Evolutionary conservation across 2,329 filamentous ascomycete species (phyloP).

Genomic region (Hypoxylon sp.): DNA sequence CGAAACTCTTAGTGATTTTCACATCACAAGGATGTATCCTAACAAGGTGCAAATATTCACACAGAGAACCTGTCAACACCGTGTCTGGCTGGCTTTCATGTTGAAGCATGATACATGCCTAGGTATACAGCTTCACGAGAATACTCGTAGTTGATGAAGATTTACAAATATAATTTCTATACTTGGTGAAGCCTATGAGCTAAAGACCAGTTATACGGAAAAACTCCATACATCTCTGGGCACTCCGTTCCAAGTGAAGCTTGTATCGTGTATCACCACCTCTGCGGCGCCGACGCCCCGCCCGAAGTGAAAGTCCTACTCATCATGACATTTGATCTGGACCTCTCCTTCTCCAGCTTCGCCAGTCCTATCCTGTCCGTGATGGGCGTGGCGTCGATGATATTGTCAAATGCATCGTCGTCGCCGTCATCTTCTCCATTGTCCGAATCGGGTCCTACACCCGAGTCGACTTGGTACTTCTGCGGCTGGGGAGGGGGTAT

Average conservation of each 20-base stretch:
- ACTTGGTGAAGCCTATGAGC: too few relatives aligned
- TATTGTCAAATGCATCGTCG: slow-evolving; percentile 85
- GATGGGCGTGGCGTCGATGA: slow-evolving; percentile 89
- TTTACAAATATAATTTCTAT: too few relatives aligned
- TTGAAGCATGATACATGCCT: too few relatives aligned
- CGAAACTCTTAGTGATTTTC: too few relatives aligned
- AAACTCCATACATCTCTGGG: background rate
- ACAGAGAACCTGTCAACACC: too few relatives aligned
- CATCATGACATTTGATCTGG: slow-evolving; percentile 55
- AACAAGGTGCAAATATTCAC: too few relatives aligned
- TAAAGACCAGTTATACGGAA: too few relatives aligned
- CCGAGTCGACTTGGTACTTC: slow-evolving; percentile 64
- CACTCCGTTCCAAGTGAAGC: too few relatives aligned
- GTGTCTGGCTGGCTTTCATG: too few relatives aligned
- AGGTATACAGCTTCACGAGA: too few relatives aligned
- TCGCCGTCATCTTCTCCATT: slow-evolving; percentile 60
- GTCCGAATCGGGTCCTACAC: slow-evolving; percentile 76
- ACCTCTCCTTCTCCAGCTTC: slow-evolving; percentile 64
- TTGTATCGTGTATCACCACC: slow-evolving; percentile 48
- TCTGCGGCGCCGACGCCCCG: slow-evolving; percentile 57
- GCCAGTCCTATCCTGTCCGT: slow-evolving; percentile 80
- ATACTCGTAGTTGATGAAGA: too few relatives aligned
- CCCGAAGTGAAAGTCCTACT: slow-evolving; percentile 62
- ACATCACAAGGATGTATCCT: too few relatives aligned
- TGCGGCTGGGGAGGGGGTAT: slow-evolving; percentile 65